Conservation (phyloP, 2,329 filamentous ascomycete species). For the Aspergillus persii region DNA sequence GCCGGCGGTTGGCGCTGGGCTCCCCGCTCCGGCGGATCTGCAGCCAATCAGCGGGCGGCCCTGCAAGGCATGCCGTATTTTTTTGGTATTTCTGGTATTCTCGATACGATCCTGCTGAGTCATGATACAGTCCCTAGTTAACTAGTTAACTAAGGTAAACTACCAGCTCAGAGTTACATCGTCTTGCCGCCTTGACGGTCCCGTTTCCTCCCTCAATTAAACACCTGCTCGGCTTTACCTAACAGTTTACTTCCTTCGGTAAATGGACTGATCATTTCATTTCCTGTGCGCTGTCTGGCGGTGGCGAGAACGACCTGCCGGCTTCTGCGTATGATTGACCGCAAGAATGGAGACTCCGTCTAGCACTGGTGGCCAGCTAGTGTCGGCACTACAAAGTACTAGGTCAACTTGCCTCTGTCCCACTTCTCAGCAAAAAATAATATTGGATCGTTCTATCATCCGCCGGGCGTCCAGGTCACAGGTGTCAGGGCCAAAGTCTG, state of each 20-base stretch:
- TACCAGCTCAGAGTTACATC: neutral
- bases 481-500: neutral
- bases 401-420: too few species aligned
- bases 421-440: neutral
- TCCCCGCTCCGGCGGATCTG: conserved; percentile 1
- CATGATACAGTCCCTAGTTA: too few species aligned
- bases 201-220: neutral
- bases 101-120: too few species aligned
- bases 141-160: too few species aligned
- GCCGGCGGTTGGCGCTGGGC: conserved; percentile 1
- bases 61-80: too few species aligned
- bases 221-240: neutral
- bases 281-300: too few species aligned
- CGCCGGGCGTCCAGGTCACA: neutral
- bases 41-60: neutral
- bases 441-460: neutral
- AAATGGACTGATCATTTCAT: neutral
- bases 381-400: too few species aligned
- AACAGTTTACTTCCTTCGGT: neutral
- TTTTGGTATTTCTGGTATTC: neutral
- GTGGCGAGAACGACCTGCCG: too few species aligned
- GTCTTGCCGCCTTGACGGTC: neutral
- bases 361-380: too few species aligned
- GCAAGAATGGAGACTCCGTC: neutral
- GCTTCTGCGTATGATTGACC: neutral